A percentile compares a stretch with the other conserved stretches of the same genome.
Evolutionary conservation across 2,329 filamentous ascomycete species (phyloP).

Genomic region (Aureobasidium musti): DNA sequence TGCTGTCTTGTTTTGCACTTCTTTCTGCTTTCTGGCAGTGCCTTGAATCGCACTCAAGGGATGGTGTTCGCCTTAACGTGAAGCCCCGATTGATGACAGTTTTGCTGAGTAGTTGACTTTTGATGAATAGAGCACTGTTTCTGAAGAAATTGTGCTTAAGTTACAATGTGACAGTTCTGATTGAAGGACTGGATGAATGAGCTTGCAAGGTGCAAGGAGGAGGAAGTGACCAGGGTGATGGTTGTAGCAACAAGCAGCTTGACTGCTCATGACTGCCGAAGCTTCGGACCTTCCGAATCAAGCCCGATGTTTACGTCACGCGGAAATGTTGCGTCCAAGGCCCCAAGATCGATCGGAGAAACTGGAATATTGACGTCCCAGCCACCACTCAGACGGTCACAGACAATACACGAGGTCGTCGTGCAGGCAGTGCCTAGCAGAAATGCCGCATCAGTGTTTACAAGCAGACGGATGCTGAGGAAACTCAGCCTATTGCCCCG

Average conservation of each 20-base stretch:
- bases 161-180: no score
- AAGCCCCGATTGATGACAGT: no score
- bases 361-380: not conserved
- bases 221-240: no score
- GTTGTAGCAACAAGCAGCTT: no score
- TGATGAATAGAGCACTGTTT: no score
- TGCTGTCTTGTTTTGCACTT: not conserved
- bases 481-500: not conserved
- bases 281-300: not conserved
- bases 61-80: not conserved
- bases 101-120: no score
- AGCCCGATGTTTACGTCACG: not conserved
- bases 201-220: no score
- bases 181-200: no score
- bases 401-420: not conserved
- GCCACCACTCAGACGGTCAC: not conserved
- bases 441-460: slow-evolving; percentile 5
- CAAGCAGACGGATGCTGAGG: not conserved
- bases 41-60: not conserved
- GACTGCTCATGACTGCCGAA: not conserved
- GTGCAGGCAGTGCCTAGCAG: not conserved
- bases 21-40: not conserved
- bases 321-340: not conserved
- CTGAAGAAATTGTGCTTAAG: no score
- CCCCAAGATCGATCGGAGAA: slow-evolving; percentile 3